These are phyloP conservation scores for Rubia tinctorum DNA, from an alignment of 305 asterid species.

Conservation along the genomic window DNA sequence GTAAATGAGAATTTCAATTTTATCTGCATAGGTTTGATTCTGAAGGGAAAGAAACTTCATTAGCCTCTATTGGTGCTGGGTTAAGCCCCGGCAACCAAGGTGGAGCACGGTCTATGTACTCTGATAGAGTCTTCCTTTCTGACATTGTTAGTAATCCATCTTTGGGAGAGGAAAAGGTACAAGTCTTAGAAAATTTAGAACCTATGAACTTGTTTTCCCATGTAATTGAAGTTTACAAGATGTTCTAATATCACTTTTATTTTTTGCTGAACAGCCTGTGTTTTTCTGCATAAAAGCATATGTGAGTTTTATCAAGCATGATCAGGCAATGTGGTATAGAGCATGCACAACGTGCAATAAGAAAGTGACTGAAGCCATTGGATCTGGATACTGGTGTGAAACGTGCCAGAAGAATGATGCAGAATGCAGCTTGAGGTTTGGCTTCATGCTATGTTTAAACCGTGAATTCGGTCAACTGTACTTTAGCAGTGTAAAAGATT, in stretches of 20 bases:
- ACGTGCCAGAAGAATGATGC: conserved; percentile 63
- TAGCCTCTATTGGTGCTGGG: conserved; percentile 73
- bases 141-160: conserved; percentile 66
- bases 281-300: conserved; percentile 64
- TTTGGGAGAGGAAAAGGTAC: conserved; percentile 85
- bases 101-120: conserved; percentile 60
- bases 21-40: conserved; percentile 60
- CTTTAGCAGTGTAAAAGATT: neutral
- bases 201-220: neutral
- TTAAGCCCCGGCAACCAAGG: conserved; percentile 38
- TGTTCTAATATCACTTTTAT: neutral
- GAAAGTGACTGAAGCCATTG: conserved; percentile 77
- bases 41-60: conserved; percentile 77
- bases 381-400: conserved; percentile 89
- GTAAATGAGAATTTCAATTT: neutral
- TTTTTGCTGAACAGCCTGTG: conserved; percentile 46
- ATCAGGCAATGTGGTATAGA: conserved; percentile 92
- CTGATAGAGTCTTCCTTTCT: conserved; percentile 67
- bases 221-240: neutral
- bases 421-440: conserved; percentile 66
- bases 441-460: neutral
- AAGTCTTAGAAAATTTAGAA: neutral
- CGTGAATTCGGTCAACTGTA: neutral
- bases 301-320: conserved; percentile 67
- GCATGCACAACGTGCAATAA: conserved; percentile 90